Conservation (phyloP, 1,284 basidiomycete species). For the Golubevia sp. region DNA sequence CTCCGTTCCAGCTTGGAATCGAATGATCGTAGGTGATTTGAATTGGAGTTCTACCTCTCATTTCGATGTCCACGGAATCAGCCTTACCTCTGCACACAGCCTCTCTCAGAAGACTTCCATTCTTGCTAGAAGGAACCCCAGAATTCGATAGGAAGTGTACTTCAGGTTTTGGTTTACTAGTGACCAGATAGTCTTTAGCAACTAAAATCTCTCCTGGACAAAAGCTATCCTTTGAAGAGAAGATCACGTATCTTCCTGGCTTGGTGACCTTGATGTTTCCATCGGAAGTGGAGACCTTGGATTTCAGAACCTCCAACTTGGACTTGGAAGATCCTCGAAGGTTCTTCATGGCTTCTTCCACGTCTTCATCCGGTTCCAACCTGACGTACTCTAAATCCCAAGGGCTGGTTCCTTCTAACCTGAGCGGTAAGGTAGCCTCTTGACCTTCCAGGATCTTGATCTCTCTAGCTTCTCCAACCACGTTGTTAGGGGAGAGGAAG, state of each 20-base stretch:
- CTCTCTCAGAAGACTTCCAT: constrained; percentile 73
- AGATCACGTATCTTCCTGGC: not conserved
- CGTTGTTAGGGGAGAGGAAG: constrained; percentile 73
- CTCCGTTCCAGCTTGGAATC: constrained; percentile 18
- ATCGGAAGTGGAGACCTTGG: not conserved
- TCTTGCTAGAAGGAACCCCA: constrained; percentile 65
- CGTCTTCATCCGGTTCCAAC: not conserved
- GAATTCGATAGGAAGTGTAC: too few relatives aligned
- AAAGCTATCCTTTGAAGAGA: not conserved
- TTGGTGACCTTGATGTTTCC: not conserved
- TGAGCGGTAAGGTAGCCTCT: constrained; percentile 64
- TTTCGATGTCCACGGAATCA: constrained; percentile 78
- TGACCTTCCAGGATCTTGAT: constrained; percentile 79
- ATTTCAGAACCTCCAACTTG: not conserved
- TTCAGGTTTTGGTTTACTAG: too few relatives aligned
- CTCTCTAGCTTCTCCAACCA: constrained; percentile 63
- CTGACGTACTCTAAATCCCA: constrained; percentile 13
- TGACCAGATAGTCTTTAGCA: not conserved
- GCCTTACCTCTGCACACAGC: constrained; percentile 80
- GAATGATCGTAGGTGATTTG: constrained; percentile 34
- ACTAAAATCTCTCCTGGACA: not conserved
- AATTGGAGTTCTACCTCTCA: constrained; percentile 69
- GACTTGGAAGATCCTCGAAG: not conserved
- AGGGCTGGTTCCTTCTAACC: constrained; percentile 48
- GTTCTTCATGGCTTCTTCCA: not conserved